These are phyloP conservation scores for Chrysosphaeria jannelii DNA, from an alignment of 2,329 filamentous ascomycete genomes.

Conservation along the genomic window DNA sequence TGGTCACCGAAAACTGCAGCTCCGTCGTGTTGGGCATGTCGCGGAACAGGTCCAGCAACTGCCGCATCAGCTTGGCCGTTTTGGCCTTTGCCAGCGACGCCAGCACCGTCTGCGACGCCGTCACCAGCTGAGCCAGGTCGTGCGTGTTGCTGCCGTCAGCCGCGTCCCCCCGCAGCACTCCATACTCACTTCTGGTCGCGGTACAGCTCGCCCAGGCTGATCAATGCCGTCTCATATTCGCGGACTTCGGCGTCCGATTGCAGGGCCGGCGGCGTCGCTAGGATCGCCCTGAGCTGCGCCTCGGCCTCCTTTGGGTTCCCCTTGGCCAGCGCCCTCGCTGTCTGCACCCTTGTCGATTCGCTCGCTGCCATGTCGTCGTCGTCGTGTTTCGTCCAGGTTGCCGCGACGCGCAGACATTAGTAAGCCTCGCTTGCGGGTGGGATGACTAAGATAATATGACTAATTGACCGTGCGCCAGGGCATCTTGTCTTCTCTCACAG, in stretches of 20 bases:
- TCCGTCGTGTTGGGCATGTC: constrained; percentile 85
- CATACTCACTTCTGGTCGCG: constrained; percentile 48
- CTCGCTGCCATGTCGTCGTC: too few species aligned
- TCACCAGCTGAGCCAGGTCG: constrained; percentile 70
- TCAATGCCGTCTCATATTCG: constrained; percentile 72
- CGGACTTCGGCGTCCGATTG: constrained; percentile 60
- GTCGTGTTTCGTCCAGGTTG: too few species aligned
- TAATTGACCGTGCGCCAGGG: too few species aligned
- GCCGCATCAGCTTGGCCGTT: constrained; percentile 78
- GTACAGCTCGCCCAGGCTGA: constrained; percentile 77
- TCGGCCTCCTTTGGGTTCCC: constrained; percentile 62
- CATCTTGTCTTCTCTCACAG: too few species aligned
- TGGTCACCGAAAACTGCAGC: constrained; percentile 79
- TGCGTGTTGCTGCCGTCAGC: constrained; percentile 33
- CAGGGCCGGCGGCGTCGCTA: constrained; percentile 55
- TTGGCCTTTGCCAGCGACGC: constrained; percentile 97
- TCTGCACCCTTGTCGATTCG: constrained; percentile 40
- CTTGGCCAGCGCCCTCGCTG: constrained; percentile 64
- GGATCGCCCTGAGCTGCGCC: constrained; percentile 64
- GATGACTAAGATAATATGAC: too few species aligned
- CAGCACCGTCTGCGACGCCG: constrained; percentile 65
- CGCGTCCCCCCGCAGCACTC: neutral
- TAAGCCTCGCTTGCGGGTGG: too few species aligned
- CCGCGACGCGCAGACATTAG: too few species aligned
- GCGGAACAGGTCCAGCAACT: constrained; percentile 84